Percentiles rank a stretch among this genome's conserved stretches.
phyloP scores from a whole-genome alignment of 805 yeast genomes.

The Teunomyces stri region DNA sequence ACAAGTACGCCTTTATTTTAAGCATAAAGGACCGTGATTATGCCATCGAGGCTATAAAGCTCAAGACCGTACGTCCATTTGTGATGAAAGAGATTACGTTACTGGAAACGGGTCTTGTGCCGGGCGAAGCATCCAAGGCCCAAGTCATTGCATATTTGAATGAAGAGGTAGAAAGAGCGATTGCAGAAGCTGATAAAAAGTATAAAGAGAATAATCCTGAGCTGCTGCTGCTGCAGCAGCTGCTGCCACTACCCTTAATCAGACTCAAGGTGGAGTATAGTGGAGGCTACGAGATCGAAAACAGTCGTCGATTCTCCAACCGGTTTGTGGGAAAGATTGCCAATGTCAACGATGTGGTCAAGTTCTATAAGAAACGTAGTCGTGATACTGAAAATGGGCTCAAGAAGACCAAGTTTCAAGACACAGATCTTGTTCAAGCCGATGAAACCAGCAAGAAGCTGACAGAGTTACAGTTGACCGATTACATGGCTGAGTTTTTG shows the following conservation, averaged over 20 bases:
- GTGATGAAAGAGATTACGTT: conserved; percentile 65
- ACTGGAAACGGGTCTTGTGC: conserved; percentile 49
- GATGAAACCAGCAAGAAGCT: conserved; percentile 14
- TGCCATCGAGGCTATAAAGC: conserved; percentile 55
- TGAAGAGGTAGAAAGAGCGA: conserved; percentile 63
- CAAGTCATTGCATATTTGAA: conserved; percentile 61
- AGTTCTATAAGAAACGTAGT: conserved; percentile 54
- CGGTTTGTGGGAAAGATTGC: conserved; percentile 90
- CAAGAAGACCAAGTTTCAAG: conserved; percentile 14
- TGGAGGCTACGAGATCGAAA: conserved; percentile 90
- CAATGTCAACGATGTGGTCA: conserved; percentile 81
- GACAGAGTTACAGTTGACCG: conserved; percentile 50
- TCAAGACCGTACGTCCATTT: conserved; percentile 80
- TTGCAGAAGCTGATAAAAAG: conserved; percentile 52
- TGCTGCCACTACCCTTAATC: conserved; percentile 73
- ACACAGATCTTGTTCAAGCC: conserved; percentile 11
- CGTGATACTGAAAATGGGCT: conserved; percentile 8
- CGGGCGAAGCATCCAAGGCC: conserved; percentile 58
- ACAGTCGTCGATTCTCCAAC: conserved; percentile 84
- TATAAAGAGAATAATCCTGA: conserved; percentile 41
- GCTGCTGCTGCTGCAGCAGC: too few species aligned
- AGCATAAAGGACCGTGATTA: conserved; percentile 59
- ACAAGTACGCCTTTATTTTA: conserved; percentile 72
- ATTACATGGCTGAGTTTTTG: conserved; percentile 61
- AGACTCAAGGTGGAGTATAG: conserved; percentile 83